Conservation (phyloP, 768 basidiomycete genomes). For the Tephrocybe rancida region DNA sequence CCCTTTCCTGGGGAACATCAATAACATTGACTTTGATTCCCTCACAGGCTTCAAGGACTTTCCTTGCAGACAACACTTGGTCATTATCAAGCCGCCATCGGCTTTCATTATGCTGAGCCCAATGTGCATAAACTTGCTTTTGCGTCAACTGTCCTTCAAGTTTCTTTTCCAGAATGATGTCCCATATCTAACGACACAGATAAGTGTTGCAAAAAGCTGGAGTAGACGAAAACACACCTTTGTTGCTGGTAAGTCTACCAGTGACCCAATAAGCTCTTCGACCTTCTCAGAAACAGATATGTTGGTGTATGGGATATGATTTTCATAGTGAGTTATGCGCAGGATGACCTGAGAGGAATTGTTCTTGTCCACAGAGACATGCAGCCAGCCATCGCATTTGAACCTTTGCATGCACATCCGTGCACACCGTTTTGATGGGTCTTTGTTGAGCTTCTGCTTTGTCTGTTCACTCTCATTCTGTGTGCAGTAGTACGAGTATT, state of each 20-base stretch:
- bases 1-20: background rate
- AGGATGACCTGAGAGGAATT: background rate
- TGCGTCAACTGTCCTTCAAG: constrained; percentile 2
- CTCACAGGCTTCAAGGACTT: background rate
- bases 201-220: background rate
- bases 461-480: constrained; percentile 1
- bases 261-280: background rate
- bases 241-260: constrained; percentile 6
- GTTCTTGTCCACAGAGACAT: constrained; percentile 9
- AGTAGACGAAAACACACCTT: background rate
- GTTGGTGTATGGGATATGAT: constrained; percentile 6
- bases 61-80: background rate
- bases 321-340: constrained; percentile 5
- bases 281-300: constrained; percentile 6
- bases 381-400: constrained; percentile 12
- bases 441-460: background rate
- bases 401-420: constrained; percentile 16
- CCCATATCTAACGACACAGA: constrained; percentile 2
- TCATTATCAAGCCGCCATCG: constrained; percentile 1
- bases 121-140: constrained; percentile 5
- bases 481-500: background rate
- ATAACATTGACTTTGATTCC: background rate
- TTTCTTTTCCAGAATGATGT: background rate
- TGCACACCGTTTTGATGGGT: constrained; percentile 9
- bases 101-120: constrained; percentile 1